Evolutionary conservation across 352 stramenopile genomes (phyloP).

Genomic region (Phytophthora foliorum): DNA sequence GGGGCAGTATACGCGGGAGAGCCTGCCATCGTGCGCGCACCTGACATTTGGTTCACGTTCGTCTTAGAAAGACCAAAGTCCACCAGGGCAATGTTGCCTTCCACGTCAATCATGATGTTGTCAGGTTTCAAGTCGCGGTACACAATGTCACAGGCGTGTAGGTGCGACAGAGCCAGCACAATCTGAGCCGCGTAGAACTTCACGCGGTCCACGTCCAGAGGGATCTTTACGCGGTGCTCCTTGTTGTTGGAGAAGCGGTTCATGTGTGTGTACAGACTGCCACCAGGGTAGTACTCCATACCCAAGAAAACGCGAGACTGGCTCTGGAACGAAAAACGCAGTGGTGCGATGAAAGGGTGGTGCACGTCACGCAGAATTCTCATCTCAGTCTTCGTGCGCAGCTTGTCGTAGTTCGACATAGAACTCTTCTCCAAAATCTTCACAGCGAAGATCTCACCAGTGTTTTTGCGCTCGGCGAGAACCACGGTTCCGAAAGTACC

Average conservation of each 20-base stretch:
- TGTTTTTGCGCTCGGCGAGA: slow-evolving; percentile 85
- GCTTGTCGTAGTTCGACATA: slow-evolving; percentile 93
- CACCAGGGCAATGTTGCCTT: slow-evolving; percentile 95
- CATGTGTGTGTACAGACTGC: slow-evolving; percentile 93
- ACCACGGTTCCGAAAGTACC: slow-evolving; percentile 96
- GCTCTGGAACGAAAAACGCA: slow-evolving; percentile 91
- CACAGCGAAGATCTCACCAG: slow-evolving; percentile 91
- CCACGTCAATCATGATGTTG: slow-evolving; percentile 96
- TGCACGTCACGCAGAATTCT: slow-evolving; percentile 91
- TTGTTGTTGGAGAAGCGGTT: slow-evolving; percentile 93
- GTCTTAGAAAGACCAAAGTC: slow-evolving; percentile 96
- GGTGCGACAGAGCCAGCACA: slow-evolving; percentile 89
- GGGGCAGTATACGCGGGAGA: slow-evolving; percentile 87
- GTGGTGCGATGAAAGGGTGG: slow-evolving; percentile 94
- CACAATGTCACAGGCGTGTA: slow-evolving; percentile 95
- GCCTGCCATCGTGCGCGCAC: slow-evolving; percentile 86
- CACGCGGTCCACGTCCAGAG: slow-evolving; percentile 79
- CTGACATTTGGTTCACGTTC: slow-evolving; percentile 87
- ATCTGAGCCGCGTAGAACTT: slow-evolving; percentile 95
- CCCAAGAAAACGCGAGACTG: slow-evolving; percentile 83
- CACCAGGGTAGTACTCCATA: slow-evolving; percentile 90
- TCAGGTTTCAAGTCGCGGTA: slow-evolving; percentile 97
- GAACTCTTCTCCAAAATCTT: slow-evolving; percentile 94
- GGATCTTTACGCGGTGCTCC: slow-evolving; percentile 89
- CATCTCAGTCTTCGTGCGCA: slow-evolving; percentile 94